Evolutionary conservation across 306 rosid genomes (phyloP).

Genomic region (Cyclanthera cordifolia): DNA sequence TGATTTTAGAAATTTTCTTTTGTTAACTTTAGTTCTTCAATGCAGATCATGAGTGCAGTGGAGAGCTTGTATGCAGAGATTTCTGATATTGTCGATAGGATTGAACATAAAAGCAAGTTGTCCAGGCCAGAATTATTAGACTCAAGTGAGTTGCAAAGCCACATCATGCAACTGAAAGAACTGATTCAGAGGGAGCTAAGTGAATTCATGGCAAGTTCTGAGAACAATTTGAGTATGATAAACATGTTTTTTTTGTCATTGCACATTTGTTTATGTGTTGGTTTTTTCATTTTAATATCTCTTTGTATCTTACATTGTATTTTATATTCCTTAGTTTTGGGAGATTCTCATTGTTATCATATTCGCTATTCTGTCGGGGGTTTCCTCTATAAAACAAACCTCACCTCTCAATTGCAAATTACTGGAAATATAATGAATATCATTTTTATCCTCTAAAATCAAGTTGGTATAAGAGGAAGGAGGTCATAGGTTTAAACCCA

Average conservation of each 20-base stretch:
- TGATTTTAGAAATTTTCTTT: slow-evolving; percentile 1
- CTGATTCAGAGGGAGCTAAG: slow-evolving; percentile 49
- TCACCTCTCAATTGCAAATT: too few relatives aligned
- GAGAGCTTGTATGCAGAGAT: slow-evolving; percentile 66
- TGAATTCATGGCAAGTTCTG: slow-evolving; percentile 61
- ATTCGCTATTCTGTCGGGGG: too few relatives aligned
- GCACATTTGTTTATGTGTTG: neutral
- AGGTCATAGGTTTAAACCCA: too few relatives aligned
- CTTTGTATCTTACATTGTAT: too few relatives aligned
- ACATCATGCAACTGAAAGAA: slow-evolving; percentile 53
- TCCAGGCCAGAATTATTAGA: slow-evolving; percentile 35
- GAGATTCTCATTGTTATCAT: too few relatives aligned
- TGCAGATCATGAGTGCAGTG: slow-evolving; percentile 58
- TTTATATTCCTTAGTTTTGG: too few relatives aligned
- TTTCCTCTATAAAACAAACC: too few relatives aligned
- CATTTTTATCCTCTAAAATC: too few relatives aligned
- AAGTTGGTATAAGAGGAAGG: too few relatives aligned
- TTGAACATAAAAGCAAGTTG: slow-evolving; percentile 46
- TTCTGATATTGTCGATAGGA: slow-evolving; percentile 45
- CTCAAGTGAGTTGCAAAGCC: slow-evolving; percentile 36
- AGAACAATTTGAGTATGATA: slow-evolving; percentile 2
- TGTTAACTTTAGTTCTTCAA: neutral
- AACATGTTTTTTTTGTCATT: neutral
- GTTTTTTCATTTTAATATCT: too few relatives aligned
- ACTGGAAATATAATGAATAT: too few relatives aligned